phyloP scores from a whole-genome alignment of 176 grass and related monocot species.

The Phyllostachys edulis region DNA sequence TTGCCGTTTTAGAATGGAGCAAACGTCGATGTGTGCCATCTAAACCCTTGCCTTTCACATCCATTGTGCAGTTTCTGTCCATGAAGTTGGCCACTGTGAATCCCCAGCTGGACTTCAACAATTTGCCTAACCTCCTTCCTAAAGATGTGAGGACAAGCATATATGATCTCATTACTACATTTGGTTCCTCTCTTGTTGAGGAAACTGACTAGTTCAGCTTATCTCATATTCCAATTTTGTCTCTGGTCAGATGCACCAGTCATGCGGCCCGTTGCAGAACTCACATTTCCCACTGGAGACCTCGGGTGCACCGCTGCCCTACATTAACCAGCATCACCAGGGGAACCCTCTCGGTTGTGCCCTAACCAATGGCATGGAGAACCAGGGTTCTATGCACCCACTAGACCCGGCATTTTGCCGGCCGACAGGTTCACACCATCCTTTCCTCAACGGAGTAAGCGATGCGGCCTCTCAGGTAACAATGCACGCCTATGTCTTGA shows the following conservation, averaged over 20 bases:
- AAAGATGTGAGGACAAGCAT: slow-evolving; percentile 82
- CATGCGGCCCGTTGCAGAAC: slow-evolving; percentile 52
- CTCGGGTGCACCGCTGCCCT: slow-evolving; percentile 57
- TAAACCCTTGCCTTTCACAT: slow-evolving; percentile 40
- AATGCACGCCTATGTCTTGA: not conserved
- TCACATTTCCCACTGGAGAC: slow-evolving; percentile 74
- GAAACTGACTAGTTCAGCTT: not conserved
- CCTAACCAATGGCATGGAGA: slow-evolving; percentile 50
- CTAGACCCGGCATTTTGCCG: slow-evolving; percentile 41
- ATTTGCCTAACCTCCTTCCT: slow-evolving; percentile 72
- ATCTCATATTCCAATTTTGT: slow-evolving; percentile 23
- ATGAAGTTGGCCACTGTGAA: slow-evolving; percentile 99
- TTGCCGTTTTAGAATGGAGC: slow-evolving; percentile 30
- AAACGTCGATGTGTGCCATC: not conserved
- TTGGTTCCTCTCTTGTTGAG: slow-evolving; percentile 5
- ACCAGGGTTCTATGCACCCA: slow-evolving; percentile 59
- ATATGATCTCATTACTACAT: slow-evolving; percentile 32
- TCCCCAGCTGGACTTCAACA: slow-evolving; percentile 95
- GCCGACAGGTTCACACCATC: slow-evolving; percentile 36
- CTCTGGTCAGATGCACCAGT: slow-evolving; percentile 71
- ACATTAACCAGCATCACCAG: slow-evolving; percentile 55
- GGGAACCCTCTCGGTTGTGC: slow-evolving; percentile 54
- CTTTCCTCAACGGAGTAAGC: slow-evolving; percentile 55
- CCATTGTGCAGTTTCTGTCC: slow-evolving; percentile 81
- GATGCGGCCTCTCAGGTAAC: slow-evolving; percentile 76